phyloP scores from a whole-genome alignment of 2,329 filamentous ascomycete species.

The Calonectria pseudoreteaudii region DNA sequence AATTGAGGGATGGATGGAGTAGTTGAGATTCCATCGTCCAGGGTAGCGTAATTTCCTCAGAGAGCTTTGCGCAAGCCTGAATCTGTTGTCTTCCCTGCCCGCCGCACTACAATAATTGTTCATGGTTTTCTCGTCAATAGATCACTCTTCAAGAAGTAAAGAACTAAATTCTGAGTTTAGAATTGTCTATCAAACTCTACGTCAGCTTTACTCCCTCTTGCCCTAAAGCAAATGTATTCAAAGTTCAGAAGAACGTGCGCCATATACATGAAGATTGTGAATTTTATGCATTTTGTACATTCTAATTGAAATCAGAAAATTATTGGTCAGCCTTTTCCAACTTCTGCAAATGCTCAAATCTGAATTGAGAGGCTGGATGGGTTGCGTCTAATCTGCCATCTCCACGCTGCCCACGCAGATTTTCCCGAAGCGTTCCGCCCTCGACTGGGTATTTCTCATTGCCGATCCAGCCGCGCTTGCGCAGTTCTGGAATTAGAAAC shows the following conservation, averaged over 20 bases:
- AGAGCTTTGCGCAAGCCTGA: no score
- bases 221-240: neutral
- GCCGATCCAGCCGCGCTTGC: conserved; percentile 16
- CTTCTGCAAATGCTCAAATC: neutral
- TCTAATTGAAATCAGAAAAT: neutral
- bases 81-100: no score
- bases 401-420: neutral
- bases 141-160: neutral
- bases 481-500: conserved; percentile 26
- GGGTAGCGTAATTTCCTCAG: neutral
- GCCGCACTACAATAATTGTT: no score
- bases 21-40: neutral
- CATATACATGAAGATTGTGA: neutral
- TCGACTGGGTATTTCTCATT: conserved; percentile 3
- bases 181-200: neutral
- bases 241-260: neutral
- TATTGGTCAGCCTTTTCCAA: no score
- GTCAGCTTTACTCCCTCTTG: neutral
- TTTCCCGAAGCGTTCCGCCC: conserved; percentile 18
- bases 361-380: neutral
- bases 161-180: neutral
- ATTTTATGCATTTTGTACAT: neutral
- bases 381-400: neutral
- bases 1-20: neutral
- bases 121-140: neutral